Percentiles rank a stretch among this genome's conserved stretches.
Evolutionary conservation across 2,329 filamentous ascomycete genomes (phyloP).

Genomic region (Aureobasidium sp.): DNA sequence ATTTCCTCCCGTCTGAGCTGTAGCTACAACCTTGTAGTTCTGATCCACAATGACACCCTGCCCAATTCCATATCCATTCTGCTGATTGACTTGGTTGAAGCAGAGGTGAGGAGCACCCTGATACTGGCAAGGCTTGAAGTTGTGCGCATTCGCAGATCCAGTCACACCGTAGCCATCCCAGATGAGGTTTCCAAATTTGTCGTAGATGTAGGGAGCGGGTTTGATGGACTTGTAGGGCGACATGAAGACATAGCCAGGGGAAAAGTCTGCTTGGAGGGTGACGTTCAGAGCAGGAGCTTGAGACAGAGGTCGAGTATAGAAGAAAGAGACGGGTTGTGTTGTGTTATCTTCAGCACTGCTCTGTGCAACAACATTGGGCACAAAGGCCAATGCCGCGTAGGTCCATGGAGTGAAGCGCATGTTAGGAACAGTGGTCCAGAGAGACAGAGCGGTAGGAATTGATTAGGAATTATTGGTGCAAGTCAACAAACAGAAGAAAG

Average conservation of each 20-base stretch:
- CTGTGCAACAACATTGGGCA: not conserved
- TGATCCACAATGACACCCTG: constrained; percentile 40
- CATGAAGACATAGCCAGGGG: constrained; percentile 21
- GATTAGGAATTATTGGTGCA: not conserved
- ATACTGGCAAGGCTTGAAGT: constrained; percentile 38
- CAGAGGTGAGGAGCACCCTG: constrained; percentile 37
- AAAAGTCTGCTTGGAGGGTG: constrained; percentile 14
- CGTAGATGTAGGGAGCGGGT: constrained; percentile 22
- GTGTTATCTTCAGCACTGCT: constrained; percentile 8
- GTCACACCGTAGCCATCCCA: constrained; percentile 35
- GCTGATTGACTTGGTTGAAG: constrained; percentile 38
- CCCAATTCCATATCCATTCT: constrained; percentile 38
- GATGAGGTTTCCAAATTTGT: constrained; percentile 22
- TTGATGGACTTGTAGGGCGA: constrained; percentile 18
- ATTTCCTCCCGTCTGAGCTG: constrained; percentile 26
- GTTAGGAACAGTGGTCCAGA: not conserved
- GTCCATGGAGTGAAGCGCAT: not conserved
- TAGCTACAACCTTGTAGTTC: constrained; percentile 36
- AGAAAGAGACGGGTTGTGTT: constrained; percentile 19
- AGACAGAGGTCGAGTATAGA: constrained; percentile 21
- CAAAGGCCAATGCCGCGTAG: not conserved
- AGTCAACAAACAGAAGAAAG: not conserved
- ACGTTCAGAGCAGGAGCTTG: constrained; percentile 18
- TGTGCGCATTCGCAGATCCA: constrained; percentile 37
- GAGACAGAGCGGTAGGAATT: not conserved